Base-by-base conservation (phyloP, 2,329 filamentous ascomycete species). In the Paramyrothecium sp. region DNA sequence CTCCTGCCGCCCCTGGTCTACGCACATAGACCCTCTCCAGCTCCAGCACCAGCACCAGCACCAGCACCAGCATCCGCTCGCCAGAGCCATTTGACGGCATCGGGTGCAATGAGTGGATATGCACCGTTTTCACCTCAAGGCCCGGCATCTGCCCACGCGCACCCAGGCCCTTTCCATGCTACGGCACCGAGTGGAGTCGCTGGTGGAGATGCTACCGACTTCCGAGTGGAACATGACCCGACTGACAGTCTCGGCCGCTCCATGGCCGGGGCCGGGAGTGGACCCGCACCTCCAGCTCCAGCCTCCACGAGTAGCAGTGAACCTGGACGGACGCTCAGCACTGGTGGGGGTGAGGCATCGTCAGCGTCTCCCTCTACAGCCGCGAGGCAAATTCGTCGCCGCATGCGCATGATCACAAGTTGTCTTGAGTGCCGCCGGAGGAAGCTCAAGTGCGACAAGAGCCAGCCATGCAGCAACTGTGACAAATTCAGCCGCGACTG, bases 401-500 rank as follows among this genome's bases (percentile, higher is more conserved):
- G 87, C 61, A 83, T 89, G 76, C 80, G 85, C 66, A 82, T 89
- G 78, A 88, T 90, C 71, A 83, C 83, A 60, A 88, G 85, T 26
- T 91, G 87, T 69, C 80, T 89, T 34, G 85, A 89, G 70, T 91
- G 89, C 68, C 83, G 90, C 44, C 84, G 89, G 21, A 83, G 90
- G 46, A 94, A 94, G 73, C 78, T 92, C 56, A 91, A 90, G 70
- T 94, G 90, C 74, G 88, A 91, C 75, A 91, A 90, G 73, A 79
- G 71, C 20, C 82, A 89, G 53, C 89, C 90, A 59, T 94, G 90
- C 69, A 80, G 79, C 61, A 90, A 90, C 71, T 89, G 86, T 71
- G 74, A 74, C 60, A 82, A 81, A 63, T 80, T 80, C 33, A 75
- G 70, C 21, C 77, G 81, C 22, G 80, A 83, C 20, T 86, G 83